A percentile compares a stretch with the other conserved stretches of the same genome.
These are phyloP conservation scores for Fusarium verticillioides DNA, from an alignment of 2,329 filamentous ascomycete species.

Conservation along the genomic window DNA sequence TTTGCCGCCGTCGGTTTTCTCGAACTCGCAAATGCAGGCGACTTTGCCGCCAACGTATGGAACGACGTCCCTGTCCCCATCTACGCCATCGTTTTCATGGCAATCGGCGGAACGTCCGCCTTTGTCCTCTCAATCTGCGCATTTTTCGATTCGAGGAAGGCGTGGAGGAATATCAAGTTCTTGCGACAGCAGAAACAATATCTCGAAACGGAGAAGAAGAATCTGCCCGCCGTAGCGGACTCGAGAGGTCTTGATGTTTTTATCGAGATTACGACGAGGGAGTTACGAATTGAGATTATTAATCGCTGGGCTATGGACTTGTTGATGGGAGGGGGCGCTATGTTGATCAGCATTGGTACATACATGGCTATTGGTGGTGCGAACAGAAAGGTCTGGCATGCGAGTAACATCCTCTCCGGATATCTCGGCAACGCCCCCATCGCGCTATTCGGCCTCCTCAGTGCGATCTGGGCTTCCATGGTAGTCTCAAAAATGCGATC, in stretches of 20 bases:
- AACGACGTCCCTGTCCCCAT: conserved; percentile 61
- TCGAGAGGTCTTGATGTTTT: conserved; percentile 49
- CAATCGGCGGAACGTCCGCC: conserved; percentile 60
- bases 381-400: conserved; percentile 53
- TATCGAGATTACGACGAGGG: conserved; percentile 58
- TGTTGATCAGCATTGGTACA: conserved; percentile 63
- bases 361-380: conserved; percentile 64
- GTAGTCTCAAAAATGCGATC: conserved; percentile 54
- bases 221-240: neutral
- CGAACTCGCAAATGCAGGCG: conserved; percentile 65
- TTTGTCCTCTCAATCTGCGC: conserved; percentile 59
- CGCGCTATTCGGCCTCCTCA: conserved; percentile 60
- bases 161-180: conserved; percentile 58
- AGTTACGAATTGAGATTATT: conserved; percentile 62
- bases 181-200: conserved; percentile 55
- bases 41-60: conserved; percentile 69
- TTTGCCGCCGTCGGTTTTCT: conserved; percentile 58
- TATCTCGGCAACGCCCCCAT: conserved; percentile 65
- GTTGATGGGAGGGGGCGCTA: conserved; percentile 59
- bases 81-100: conserved; percentile 63
- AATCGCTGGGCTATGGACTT: conserved; percentile 63
- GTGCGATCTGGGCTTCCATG: conserved; percentile 59
- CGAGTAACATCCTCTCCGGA: conserved; percentile 65
- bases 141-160: conserved; percentile 55
- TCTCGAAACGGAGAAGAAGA: conserved; percentile 42